These are phyloP conservation scores for Aspergillus carlsbadensis DNA, from an alignment of 495 filamentous ascomycete species.

Conservation along the genomic window DNA sequence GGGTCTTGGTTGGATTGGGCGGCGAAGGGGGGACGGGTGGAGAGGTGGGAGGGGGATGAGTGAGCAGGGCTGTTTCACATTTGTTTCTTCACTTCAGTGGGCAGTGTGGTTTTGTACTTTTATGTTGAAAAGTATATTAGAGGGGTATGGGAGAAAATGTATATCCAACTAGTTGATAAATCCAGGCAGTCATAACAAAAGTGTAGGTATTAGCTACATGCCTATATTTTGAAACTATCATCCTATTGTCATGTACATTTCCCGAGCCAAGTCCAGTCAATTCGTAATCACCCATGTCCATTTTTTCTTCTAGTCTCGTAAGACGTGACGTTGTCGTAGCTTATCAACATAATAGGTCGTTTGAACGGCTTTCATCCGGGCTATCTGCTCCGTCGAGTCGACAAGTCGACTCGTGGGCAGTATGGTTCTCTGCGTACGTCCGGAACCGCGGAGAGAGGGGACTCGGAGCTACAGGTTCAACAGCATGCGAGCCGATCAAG, in stretches of 20 bases:
- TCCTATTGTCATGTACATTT: not conserved
- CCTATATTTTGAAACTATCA: not conserved
- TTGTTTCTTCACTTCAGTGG: no score
- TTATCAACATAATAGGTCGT: conserved; percentile 1
- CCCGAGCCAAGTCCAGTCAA: not conserved
- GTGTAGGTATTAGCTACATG: conserved; percentile 4
- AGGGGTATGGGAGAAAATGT: not conserved
- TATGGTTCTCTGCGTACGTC: not conserved
- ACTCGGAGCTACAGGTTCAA: not conserved
- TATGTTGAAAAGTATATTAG: not conserved
- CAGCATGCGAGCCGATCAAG: conserved; percentile 37
- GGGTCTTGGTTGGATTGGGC: conserved; percentile 93
- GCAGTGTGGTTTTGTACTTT: no score
- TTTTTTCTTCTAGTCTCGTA: not conserved
- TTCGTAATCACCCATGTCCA: not conserved
- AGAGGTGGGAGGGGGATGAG: conserved; percentile 45
- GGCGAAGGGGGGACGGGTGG: conserved; percentile 60
- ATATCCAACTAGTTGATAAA: conserved; percentile 1
- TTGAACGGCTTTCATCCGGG: not conserved
- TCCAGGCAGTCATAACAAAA: not conserved
- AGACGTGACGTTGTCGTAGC: conserved; percentile 1
- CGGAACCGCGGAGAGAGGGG: not conserved
- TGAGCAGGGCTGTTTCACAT: no score
- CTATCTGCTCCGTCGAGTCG: not conserved
- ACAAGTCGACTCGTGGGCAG: not conserved